Conservation (phyloP, 2,329 filamentous ascomycete species). For the Fusarium denticulatum region DNA sequence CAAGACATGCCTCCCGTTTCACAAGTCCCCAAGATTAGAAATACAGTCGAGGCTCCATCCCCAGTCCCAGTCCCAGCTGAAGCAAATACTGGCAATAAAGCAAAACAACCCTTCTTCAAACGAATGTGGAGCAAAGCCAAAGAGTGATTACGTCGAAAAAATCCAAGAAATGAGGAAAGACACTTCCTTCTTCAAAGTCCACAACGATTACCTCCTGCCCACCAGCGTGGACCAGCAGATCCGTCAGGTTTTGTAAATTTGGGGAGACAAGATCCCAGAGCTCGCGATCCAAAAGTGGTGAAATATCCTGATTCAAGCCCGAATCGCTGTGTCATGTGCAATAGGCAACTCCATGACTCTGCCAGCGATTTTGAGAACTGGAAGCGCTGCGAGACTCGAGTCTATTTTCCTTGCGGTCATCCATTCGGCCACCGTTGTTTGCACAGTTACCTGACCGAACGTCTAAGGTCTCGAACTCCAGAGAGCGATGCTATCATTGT, state of each 20-base stretch:
- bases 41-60: neutral
- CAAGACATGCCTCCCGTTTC: neutral
- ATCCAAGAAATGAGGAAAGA: neutral
- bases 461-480: neutral
- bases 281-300: neutral
- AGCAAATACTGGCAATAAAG: neutral
- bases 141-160: too few relatives aligned
- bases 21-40: neutral
- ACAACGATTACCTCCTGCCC: neutral
- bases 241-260: neutral
- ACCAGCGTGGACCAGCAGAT: neutral
- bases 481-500: neutral
- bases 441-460: neutral
- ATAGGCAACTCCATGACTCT: neutral
- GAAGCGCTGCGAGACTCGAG: constrained; percentile 12
- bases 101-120: neutral
- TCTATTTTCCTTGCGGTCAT: constrained; percentile 44
- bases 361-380: neutral
- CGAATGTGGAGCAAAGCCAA: neutral
- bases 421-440: constrained; percentile 38
- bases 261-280: neutral
- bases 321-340: constrained; percentile 4
- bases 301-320: neutral
- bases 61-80: neutral
- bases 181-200: neutral